Evolutionary conservation across 805 yeast genomes (phyloP).

Genomic region (Candida tibetensis): DNA sequence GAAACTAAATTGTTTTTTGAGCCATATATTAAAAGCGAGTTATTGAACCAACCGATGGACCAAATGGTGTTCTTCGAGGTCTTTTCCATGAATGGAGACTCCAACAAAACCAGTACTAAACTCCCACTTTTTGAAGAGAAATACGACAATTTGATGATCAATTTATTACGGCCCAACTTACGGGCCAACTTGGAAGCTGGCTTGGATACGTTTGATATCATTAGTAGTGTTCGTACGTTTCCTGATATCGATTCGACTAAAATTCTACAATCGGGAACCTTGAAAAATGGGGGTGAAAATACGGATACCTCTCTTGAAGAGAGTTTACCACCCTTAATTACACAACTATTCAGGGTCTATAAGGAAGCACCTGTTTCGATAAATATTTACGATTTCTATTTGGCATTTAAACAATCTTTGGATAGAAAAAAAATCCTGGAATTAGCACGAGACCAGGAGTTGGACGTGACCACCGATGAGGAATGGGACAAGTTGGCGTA

Average conservation of each 20-base stretch:
- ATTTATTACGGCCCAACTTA: conserved; percentile 35
- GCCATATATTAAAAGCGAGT: conserved; percentile 17
- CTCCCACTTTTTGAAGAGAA: conserved; percentile 32
- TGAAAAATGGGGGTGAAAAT: neutral
- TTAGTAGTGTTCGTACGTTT: neutral
- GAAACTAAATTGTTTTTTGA: conserved; percentile 7
- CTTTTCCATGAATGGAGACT: conserved; percentile 28
- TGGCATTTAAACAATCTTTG: conserved; percentile 55
- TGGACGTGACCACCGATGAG: conserved; percentile 17
- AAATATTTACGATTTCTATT: conserved; percentile 65
- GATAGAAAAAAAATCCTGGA: conserved; percentile 19
- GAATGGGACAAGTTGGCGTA: conserved; percentile 63
- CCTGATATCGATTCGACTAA: neutral
- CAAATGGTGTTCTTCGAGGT: conserved; percentile 32
- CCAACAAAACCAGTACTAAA: conserved; percentile 2
- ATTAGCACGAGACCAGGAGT: neutral
- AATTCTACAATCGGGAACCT: neutral
- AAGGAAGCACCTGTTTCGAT: conserved; percentile 74
- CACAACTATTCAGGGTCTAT: conserved; percentile 62
- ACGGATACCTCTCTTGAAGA: neutral
- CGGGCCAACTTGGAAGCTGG: conserved; percentile 30
- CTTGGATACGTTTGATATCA: conserved; percentile 11
- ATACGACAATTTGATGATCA: conserved; percentile 36
- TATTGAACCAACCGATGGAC: conserved; percentile 20
- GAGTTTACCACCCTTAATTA: conserved; percentile 43